Base-by-base conservation (phyloP, 2,329 filamentous ascomycete genomes). In the Zymoseptoria crescenta region DNA sequence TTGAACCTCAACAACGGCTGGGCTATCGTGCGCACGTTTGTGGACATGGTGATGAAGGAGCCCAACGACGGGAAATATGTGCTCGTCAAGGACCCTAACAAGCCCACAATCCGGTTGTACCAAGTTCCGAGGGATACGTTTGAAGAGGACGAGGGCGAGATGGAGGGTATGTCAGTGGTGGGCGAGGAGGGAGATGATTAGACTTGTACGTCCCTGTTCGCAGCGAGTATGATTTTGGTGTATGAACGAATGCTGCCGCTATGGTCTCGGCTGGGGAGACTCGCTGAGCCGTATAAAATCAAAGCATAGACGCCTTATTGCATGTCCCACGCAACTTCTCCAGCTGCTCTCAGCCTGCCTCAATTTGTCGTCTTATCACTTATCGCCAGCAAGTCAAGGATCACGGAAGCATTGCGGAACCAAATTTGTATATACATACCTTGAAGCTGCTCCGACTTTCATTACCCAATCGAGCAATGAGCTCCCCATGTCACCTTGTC, bases 11-110 rank as follows among this genome's bases (percentile, higher is more conserved):
- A 88, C 78, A 99, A 99, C 78, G 94, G 94, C 64, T 99, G 94
- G 94, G 94, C 94, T 75, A 97, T 99, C 66, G 94, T 99, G 61
- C 90, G 94, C 67, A 99, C 94, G 55, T 96, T 99, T 72, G 90
- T 91, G 69, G 94, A 99, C 77, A 95, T 97, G 88, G 88, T 87
- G 70, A 82, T 91, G 68, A 84, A 86, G 75, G 84, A 86, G 75
- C 87, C 91, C 68, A 63, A 62, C 8, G 72, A 74, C 54, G 88
- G 87, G 75, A 92, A 92, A 79, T 94, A 89, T 69, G 86, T 94
- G 20, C 78, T 87, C 27, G 81, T 87, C 70, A 87, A 87, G 87
- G 94, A 99, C 76, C 94, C 94, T 60, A 99, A 99, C 83, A 97
- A 96, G 86, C 85, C 88, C 59, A 90, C 96, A 64, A 85, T 99